Evolutionary conservation across 352 stramenopile species (phyloP), one percentile per base, ranked within the genome.

Genomic region (Phytophthora sp.): DNA sequence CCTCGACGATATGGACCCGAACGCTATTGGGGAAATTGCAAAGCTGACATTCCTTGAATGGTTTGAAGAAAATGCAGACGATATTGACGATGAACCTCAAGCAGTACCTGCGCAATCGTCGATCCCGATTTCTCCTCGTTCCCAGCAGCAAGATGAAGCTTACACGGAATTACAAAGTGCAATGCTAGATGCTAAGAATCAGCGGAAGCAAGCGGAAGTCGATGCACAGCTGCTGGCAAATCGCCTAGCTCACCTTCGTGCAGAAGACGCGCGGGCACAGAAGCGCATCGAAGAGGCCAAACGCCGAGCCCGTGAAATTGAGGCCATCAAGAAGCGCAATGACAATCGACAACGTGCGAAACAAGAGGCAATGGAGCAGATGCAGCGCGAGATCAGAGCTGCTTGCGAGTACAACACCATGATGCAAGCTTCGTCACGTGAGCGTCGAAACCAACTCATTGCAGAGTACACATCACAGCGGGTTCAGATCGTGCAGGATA

Each of bases 201-300:
- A 83, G 32, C 72, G 82, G 41, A 87, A 82, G 49, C 67, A 72
- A 41, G 66, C 72, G 4, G 82, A 92, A 24, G 69, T 60, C 0
- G 85, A 92, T 43, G 74, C 84, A 3, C 57, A 87, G 30, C 31
- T 90, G 37, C 64, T 94, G 13, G 73, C 68, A 3, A 94, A 91
- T 42, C 81, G 82, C 2, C 72, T 94, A 4, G 48, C 78, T 24
- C 82, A 92, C 46, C 58, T 93, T 12, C 77, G 77, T 0, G 65
- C 75, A 4, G 82, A 91, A 38, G 84, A 93, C 17, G 71, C 60
- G 20, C 69, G 68, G 1, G 77, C 82, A 0, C 76, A 88, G 45
- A 82, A 80, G 38, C 74, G 84, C 1, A 90, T 91, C n/a, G 81
- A 89, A 30, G 84, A 89, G 18, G 81, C 81, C 4, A 88, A 88